Evolutionary conservation across 257 asterid genomes (phyloP).

Genomic region (Osmanthus fragrans): DNA sequence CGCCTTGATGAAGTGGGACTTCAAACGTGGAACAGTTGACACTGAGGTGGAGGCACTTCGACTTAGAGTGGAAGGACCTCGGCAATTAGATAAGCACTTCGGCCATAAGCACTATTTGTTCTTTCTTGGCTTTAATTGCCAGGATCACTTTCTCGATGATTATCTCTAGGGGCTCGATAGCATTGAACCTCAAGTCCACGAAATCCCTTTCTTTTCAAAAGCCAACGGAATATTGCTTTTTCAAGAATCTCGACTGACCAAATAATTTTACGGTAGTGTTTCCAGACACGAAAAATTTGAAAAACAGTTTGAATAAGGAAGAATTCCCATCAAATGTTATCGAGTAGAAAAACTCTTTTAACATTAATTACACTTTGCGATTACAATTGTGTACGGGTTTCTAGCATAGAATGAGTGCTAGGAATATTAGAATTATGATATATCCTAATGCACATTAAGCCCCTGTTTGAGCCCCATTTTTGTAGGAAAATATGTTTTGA

Average conservation of each 20-base stretch:
- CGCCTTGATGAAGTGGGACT: too few species aligned
- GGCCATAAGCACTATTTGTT: too few species aligned
- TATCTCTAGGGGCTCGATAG: slow-evolving; percentile 26
- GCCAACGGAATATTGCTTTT: slow-evolving; percentile 89
- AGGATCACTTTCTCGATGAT: slow-evolving; percentile 47
- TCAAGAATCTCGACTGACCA: slow-evolving; percentile 94
- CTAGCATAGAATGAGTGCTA: neutral
- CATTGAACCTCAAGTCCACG: slow-evolving; percentile 75
- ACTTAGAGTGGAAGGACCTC: too few species aligned
- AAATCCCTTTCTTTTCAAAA: slow-evolving; percentile 83
- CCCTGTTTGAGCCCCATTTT: too few species aligned
- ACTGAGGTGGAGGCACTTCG: too few species aligned
- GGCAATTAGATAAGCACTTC: too few species aligned
- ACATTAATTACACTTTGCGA: too few species aligned
- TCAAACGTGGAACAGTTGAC: too few species aligned
- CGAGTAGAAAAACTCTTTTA: neutral
- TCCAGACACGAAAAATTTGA: slow-evolving; percentile 77
- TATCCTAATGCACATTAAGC: too few species aligned
- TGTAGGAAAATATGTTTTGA: too few species aligned
- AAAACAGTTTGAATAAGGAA: slow-evolving; percentile 51
- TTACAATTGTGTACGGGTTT: too few species aligned
- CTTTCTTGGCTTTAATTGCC: too few species aligned
- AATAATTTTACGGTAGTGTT: slow-evolving; percentile 63
- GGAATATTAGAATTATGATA: neutral
- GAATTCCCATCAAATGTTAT: slow-evolving; percentile 10